phyloP scores from a whole-genome alignment of 116 monocot genomes.

The Iris pallida region DNA sequence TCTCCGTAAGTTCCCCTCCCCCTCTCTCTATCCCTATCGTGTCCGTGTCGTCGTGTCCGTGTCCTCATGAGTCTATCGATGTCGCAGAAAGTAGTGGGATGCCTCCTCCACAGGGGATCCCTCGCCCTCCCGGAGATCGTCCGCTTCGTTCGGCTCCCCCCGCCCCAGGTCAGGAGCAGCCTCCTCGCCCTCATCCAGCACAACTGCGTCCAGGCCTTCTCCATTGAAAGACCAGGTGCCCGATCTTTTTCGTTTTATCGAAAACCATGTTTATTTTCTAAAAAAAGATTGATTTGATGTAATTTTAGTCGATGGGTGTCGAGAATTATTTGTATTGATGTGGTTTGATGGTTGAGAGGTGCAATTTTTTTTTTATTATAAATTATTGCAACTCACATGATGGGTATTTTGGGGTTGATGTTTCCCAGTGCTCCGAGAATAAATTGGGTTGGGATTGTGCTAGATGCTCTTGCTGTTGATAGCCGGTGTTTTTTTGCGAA shows the following conservation, averaged over 20 bases:
- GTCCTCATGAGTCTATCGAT: neutral
- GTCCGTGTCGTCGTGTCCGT: neutral
- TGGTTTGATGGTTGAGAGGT: too few species aligned
- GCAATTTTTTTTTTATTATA: neutral
- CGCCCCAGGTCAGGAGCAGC: slow-evolving; percentile 49
- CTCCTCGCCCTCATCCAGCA: slow-evolving; percentile 90
- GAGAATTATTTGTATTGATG: too few species aligned
- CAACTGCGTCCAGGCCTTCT: slow-evolving; percentile 93
- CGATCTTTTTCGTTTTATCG: neutral
- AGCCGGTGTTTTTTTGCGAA: neutral
- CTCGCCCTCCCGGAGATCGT: slow-evolving; percentile 48
- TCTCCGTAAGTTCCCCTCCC: slow-evolving; percentile 32
- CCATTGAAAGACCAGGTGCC: slow-evolving; percentile 30
- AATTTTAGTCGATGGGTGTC: too few species aligned
- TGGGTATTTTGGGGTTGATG: neutral
- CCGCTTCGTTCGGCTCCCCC: slow-evolving; percentile 36
- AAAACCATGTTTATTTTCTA: too few species aligned
- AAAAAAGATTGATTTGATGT: too few species aligned
- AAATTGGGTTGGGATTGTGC: too few species aligned
- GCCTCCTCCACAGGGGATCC: slow-evolving; percentile 58
- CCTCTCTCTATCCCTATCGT: neutral
- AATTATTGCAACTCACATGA: neutral
- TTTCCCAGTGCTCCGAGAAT: too few species aligned
- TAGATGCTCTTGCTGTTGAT: too few species aligned
- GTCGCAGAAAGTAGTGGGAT: slow-evolving; percentile 65